Evolutionary conservation across 2,329 filamentous ascomycete genomes (phyloP).

Genomic region (Chrysoporthe austroafricana): DNA sequence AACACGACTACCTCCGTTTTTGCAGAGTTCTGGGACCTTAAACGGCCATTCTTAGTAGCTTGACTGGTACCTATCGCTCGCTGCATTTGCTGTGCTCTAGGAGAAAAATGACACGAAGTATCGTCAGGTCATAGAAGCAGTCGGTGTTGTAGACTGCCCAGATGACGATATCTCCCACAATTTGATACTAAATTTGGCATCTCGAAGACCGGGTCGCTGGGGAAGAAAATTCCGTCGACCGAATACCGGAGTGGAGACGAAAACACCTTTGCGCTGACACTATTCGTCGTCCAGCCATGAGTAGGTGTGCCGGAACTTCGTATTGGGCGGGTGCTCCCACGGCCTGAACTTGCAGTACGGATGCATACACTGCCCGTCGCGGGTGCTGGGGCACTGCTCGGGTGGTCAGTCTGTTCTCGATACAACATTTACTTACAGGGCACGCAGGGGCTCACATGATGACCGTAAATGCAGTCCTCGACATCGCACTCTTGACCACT

Average conservation of each 20-base stretch:
- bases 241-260: not conserved
- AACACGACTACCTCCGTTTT: not conserved
- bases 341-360: slow-evolving; percentile 59
- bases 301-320: slow-evolving; percentile 46
- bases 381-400: slow-evolving; percentile 56
- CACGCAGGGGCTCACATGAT: slow-evolving; percentile 53
- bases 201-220: not conserved
- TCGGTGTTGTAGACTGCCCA: not conserved
- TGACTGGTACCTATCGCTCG: not conserved
- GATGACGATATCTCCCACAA: not conserved
- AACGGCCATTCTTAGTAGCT: not conserved
- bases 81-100: not conserved
- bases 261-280: not conserved
- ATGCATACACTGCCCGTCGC: slow-evolving; percentile 54
- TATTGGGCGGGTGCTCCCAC: slow-evolving; percentile 61
- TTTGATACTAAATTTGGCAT: not conserved
- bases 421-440: not conserved
- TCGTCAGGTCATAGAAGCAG: not conserved
- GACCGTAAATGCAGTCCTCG: slow-evolving; percentile 65
- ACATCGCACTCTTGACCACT: slow-evolving; percentile 61
- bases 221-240: not conserved
- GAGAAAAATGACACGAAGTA: not conserved
- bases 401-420: not conserved
- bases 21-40: not conserved
- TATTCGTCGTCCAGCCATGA: slow-evolving; percentile 23